phyloP scores from a whole-genome alignment of 108 stramenopile genomes.

The Fragilaria radians region DNA sequence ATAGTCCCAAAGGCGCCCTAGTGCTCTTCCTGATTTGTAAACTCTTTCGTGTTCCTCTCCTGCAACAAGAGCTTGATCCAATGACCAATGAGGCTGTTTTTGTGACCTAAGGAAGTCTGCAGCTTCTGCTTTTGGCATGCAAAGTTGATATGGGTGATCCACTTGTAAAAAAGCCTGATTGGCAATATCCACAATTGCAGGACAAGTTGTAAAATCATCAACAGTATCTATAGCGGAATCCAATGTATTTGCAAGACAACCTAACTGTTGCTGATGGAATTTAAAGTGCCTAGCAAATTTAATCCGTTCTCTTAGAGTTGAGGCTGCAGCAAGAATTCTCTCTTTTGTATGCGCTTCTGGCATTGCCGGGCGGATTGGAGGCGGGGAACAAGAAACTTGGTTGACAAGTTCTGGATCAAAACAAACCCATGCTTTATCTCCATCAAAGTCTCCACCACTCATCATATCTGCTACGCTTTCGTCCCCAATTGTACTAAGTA shows the following conservation, averaged over 20 bases:
- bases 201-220: neutral
- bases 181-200: neutral
- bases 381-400: neutral
- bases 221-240: neutral
- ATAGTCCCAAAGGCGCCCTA: neutral
- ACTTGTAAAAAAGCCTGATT: conserved; percentile 13
- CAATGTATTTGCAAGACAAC: neutral
- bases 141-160: conserved; percentile 8
- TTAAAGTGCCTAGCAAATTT: neutral
- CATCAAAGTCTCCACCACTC: conserved; percentile 35
- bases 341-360: neutral
- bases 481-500: conserved; percentile 24
- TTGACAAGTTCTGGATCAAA: conserved; percentile 8
- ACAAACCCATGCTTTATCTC: conserved; percentile 18
- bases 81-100: neutral
- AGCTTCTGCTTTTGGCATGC: neutral
- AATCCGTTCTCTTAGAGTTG: neutral
- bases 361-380: neutral
- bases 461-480: conserved; percentile 24
- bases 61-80: neutral
- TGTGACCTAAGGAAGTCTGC: neutral
- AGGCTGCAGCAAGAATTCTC: neutral
- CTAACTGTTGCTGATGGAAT: neutral
- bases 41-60: neutral
- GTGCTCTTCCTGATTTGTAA: neutral